phyloP scores from a whole-genome alignment of 164 flowering plant species.

The Hamamelis virginiana region DNA sequence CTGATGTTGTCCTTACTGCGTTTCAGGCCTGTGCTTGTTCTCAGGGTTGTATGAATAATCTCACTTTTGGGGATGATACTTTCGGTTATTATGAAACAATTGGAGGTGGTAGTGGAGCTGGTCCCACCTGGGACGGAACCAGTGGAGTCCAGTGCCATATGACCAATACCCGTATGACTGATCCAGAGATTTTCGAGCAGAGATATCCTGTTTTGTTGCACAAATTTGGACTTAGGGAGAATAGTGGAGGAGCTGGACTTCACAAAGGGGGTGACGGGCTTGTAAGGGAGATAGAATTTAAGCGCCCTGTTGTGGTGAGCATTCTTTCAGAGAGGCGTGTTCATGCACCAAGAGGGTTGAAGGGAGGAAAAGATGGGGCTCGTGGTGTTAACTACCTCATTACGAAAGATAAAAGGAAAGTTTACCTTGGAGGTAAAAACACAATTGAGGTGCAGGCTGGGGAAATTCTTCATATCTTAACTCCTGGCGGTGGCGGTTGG shows the following conservation, averaged over 20 bases:
- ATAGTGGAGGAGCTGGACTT: slow-evolving; percentile 82
- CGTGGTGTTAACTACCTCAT: slow-evolving; percentile 81
- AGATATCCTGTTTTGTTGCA: slow-evolving; percentile 89
- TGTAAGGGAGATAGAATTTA: slow-evolving; percentile 89
- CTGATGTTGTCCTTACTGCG: slow-evolving; percentile 91
- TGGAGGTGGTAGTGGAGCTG: slow-evolving; percentile 98
- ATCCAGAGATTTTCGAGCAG: slow-evolving; percentile 98
- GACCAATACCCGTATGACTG: slow-evolving; percentile 98
- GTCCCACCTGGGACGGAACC: slow-evolving; percentile 92
- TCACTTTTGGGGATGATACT: slow-evolving; percentile 89
- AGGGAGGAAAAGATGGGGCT: slow-evolving; percentile 81
- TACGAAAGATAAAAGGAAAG: slow-evolving; percentile 58
- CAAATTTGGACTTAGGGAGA: slow-evolving; percentile 72
- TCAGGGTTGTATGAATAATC: slow-evolving; percentile 98
- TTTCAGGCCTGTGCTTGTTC: slow-evolving; percentile 98
- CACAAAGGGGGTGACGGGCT: slow-evolving; percentile 94
- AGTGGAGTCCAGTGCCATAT: slow-evolving; percentile 98
- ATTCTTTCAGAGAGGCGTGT: slow-evolving; percentile 96
- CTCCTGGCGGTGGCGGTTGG: slow-evolving; percentile 99
- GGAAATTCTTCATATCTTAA: slow-evolving; percentile 77
- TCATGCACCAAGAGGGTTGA: slow-evolving; percentile 89
- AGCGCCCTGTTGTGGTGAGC: slow-evolving; percentile 78
- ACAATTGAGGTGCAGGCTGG: slow-evolving; percentile 73
- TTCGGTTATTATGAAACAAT: slow-evolving; percentile 98
- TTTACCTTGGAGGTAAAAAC: slow-evolving; percentile 93